Base-by-base conservation (phyloP, 352 stramenopile genomes). In the Pythium pectinolyticum region DNA sequence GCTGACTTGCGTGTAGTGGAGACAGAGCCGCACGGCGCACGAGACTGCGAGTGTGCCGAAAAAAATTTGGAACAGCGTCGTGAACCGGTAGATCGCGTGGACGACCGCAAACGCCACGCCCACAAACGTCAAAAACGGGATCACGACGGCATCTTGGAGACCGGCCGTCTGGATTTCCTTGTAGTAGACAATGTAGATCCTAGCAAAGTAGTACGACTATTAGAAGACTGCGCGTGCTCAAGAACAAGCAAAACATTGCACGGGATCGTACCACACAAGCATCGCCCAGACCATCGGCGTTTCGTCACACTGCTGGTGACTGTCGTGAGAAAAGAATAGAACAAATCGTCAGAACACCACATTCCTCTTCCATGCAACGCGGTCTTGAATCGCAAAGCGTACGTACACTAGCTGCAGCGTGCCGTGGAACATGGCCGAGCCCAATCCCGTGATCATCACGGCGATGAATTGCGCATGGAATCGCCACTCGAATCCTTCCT, bases 251-350 rank as follows among this genome's bases (percentile, higher is more conserved):
- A n/a, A n/a, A n/a, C n/a, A n/a, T n/a, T n/a, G n/a, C n/a, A n/a
- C n/a, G n/a, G n/a, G n/a, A n/a, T n/a, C 60, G 52, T 67, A 85
- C 74, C 84, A 93, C 25, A 78, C 68, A 25, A 95, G 68, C 53
- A 92, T 84, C 45, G 77, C 82, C 82, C 82, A 95, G 47, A 95
- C 74, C 84, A 93, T 95, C n/a, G 86, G 86, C 59, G 84, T 92
- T 70, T 95, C 86, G 51, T 95, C 86, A 25, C 75, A 91, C 57
- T 93, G 86, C 67, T 95, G 86, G 40, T 88, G 72, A 14, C 41
- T 49, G n/a, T 31, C 10, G 6, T n/a, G n/a, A 7, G 2, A 46
- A 10, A 24, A 28, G n/a, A 31, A 10, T 31, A 49, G 41, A 49
- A 49, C n/a, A 49, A 24, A 43, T 43, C 35, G 14, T 22, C 10